Evolutionary conservation across 768 basidiomycete species (phyloP).

Genomic region (Amanita thiersii): DNA sequence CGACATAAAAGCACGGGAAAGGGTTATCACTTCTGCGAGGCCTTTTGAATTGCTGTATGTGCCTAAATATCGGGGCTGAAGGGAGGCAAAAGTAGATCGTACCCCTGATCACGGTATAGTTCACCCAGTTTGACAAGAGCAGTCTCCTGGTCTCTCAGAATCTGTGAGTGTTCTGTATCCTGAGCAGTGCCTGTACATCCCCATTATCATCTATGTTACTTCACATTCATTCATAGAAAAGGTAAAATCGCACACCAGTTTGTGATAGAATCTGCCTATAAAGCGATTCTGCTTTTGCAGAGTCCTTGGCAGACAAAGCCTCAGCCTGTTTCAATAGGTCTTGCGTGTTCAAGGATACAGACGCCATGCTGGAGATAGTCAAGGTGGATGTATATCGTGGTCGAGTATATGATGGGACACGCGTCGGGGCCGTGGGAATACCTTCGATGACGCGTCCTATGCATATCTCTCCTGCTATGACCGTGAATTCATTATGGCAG

Average conservation of each 20-base stretch:
- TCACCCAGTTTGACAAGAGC: conserved; percentile 83
- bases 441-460: conserved; percentile 26
- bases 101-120: conserved; percentile 83
- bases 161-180: conserved; percentile 42
- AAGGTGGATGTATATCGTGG: conserved; percentile 7
- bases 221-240: neutral
- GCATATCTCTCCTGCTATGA: conserved; percentile 9
- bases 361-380: conserved; percentile 7
- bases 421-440: conserved; percentile 24
- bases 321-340: conserved; percentile 53
- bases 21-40: conserved; percentile 78
- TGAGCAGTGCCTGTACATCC: conserved; percentile 20
- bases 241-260: conserved; percentile 19
- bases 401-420: conserved; percentile 20
- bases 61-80: conserved; percentile 1
- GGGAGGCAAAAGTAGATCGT: conserved; percentile 16
- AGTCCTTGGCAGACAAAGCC: conserved; percentile 33
- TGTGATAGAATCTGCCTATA: conserved; percentile 61
- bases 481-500: conserved; percentile 48
- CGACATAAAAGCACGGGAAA: conserved; percentile 81
- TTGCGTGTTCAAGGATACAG: conserved; percentile 25
- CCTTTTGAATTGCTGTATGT: conserved; percentile 70
- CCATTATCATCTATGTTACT: too few relatives aligned
- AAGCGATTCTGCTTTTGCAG: conserved; percentile 59
- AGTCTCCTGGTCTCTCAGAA: conserved; percentile 71